Base-by-base conservation (phyloP, 2,329 filamentous ascomycete genomes). In the Colletotrichum sp. region DNA sequence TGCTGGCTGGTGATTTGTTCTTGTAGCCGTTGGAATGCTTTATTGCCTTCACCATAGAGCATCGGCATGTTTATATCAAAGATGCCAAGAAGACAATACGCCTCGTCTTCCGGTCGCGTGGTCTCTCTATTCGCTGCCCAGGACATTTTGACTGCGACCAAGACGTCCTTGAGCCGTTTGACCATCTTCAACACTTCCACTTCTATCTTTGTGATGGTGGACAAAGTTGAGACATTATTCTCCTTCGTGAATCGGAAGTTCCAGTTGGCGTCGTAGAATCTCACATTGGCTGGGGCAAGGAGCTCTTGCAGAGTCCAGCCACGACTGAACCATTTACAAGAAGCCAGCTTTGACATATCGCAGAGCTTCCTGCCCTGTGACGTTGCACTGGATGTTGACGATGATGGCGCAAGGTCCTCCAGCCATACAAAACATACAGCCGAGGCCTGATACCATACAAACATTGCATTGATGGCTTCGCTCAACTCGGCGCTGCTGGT, bases 11-110 rank as follows among this genome's bases (percentile, higher is more conserved):
- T 63, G n/a, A 72, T 60, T 6, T 66, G 10, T 9, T 72, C 66
- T 13, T 79, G 77, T 9, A 80, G n/a, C 44, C 81, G 67, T 26
- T 76, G 72, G 18, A 81, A 82, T 3, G 81, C 79, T 30, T 70
- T 78, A 5, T 13, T n/a, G 15, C 81, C 80, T 44, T 83, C 82
- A 10, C 82, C 80, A 30, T 83, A 83, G 2, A 80, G 71, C 34
- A 80, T 73, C 3, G 80, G 76, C 77, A 83, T 82, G 30, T 79
- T 80, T 32, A 83, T 77, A 49, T 78, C 75, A 36, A 83, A 82
- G 5, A 83, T 66, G 4, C 82, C 82, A 4, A 82, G 65, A 10
- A 83, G 71, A 12, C 78, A 80, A 24, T 82, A 83, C 1, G 81
- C 81, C 0, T 72, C 57, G 66, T 83, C 81, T 39, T 82, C 78